Conservation (phyloP, 306 rosid species). For the Quercus mongolica region DNA sequence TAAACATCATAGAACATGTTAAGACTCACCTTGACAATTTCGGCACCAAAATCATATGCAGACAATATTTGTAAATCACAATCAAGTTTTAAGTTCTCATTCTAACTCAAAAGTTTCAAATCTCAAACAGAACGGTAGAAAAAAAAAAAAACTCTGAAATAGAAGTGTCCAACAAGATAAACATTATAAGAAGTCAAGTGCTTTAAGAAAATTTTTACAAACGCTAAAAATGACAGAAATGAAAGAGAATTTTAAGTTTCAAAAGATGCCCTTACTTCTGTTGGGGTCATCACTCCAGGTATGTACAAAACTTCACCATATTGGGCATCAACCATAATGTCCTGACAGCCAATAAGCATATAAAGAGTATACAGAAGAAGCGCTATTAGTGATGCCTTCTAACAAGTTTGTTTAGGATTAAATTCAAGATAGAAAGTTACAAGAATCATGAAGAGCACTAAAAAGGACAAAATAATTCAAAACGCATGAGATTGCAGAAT, state of each 20-base stretch:
- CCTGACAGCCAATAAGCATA: conserved; percentile 41
- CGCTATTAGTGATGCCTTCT: not conserved
- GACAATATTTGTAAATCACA: conserved; percentile 57
- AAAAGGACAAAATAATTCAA: not conserved
- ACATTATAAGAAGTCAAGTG: conserved; percentile 7
- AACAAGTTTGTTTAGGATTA: not conserved
- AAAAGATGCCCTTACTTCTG: conserved; percentile 66
- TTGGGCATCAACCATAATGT: conserved; percentile 45
- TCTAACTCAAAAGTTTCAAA: not conserved
- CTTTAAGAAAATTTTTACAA: not conserved
- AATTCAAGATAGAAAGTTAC: not conserved
- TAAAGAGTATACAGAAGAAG: not conserved
- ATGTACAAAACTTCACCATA: conserved; percentile 59
- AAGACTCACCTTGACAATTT: conserved; percentile 71
- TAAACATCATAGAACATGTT: conserved; percentile 8
- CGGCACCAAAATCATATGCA: conserved; percentile 68
- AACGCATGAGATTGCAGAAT: not conserved
- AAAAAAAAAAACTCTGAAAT: not conserved
- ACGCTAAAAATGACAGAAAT: conserved; percentile 6
- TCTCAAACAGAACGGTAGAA: conserved; percentile 10
- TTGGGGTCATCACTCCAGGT: conserved; percentile 95
- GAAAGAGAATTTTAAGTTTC: not conserved
- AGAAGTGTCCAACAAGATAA: not conserved
- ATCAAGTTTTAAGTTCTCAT: not conserved
- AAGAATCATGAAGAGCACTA: conserved; percentile 2